Base-by-base conservation (phyloP, 2,329 filamentous ascomycete species). In the Chalaropsis thielavioides region DNA sequence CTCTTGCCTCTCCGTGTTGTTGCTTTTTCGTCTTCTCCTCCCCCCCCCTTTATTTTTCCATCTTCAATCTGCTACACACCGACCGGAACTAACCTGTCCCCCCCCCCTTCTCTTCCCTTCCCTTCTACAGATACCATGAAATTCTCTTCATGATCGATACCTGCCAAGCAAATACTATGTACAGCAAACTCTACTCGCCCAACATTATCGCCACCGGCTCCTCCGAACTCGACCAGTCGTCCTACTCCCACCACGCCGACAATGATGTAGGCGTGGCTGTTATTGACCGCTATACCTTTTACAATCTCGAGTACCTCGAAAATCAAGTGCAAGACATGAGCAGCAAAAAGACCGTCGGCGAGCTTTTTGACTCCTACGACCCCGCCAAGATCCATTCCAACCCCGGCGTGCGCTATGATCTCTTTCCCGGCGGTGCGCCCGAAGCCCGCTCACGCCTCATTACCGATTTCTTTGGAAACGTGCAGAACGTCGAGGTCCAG, bases 101-200 rank as follows among this genome's bases (percentile, higher is more conserved):
- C 8, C 10, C 43, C 4, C 35, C 35, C 6, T 38, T 8, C 35
- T 38, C 1, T 3, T n/a, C n/a, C n/a, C n/a, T 5, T 19, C 22
- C 51, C 7, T 22, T 19, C 22, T 17, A 44, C 69, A 88, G 87
- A 73, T 99, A 97, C 76, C 90, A 97, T 74, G 94, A 99, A 76
- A 86, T 99, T 70, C 83, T 99, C 66, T 99, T 99, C 80, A 99
- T 99, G 94, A 99, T 99, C 76, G 94, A 99, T 75, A 99, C 94
- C 0, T 99, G 94, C 78, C 94, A 99, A 77, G 94, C 94, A 64
- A 99, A 99, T 75, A 99, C 94, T 40, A 96, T 99, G 91, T 99
- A 96, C 78, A 92, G 87, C 73, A 92, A 96, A 71, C 90, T 99
- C 72, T 99, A 99, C 79, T 95, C 91, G 4, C 92, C 92, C 60